phyloP scores from a whole-genome alignment of 2,329 filamentous ascomycete species.

The Alternaria metachromatica region DNA sequence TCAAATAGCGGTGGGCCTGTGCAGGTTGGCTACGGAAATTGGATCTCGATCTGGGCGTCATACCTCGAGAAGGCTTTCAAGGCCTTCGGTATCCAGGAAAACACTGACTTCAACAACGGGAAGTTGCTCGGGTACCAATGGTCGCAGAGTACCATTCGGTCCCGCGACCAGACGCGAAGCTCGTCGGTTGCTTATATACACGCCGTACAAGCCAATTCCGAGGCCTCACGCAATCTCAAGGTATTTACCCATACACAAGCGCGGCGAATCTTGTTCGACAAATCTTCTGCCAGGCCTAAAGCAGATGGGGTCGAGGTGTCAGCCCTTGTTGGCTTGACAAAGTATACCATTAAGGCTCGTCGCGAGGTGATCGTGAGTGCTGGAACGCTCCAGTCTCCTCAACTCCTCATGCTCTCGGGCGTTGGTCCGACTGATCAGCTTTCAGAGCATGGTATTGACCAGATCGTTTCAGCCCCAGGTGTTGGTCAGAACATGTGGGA shows the following conservation, averaged over 20 bases:
- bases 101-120: neutral
- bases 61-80: neutral
- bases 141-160: neutral
- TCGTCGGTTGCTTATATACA: neutral
- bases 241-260: neutral
- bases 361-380: neutral
- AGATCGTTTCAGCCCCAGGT: constrained; percentile 18
- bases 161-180: neutral
- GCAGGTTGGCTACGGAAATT: neutral
- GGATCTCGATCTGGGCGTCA: neutral
- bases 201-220: neutral
- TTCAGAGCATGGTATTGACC: constrained; percentile 16
- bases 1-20: neutral
- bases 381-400: constrained; percentile 10
- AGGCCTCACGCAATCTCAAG: neutral
- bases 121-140: neutral
- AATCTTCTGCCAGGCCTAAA: neutral
- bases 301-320: neutral
- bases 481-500: constrained; percentile 38
- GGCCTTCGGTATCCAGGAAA: neutral
- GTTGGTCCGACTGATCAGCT: constrained; percentile 37
- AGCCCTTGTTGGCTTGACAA: neutral
- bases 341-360: neutral
- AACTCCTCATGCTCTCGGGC: constrained; percentile 48
- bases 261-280: neutral